Percentiles rank a stretch among this genome's conserved stretches.
Conservation (phyloP, 495 filamentous ascomycete species). For the Amniculicola lignicola region DNA sequence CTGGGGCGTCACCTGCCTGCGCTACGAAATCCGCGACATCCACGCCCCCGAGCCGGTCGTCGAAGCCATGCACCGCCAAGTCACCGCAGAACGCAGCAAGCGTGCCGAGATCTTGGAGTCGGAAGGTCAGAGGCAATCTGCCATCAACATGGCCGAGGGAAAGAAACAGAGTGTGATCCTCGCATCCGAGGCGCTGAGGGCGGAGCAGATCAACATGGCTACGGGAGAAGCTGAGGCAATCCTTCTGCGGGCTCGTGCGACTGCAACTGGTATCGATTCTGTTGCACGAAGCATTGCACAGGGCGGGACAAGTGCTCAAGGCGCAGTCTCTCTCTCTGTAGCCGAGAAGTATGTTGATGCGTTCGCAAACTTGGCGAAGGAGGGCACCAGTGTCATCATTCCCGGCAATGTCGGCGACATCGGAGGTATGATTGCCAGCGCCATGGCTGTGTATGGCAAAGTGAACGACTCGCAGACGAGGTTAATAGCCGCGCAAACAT, state of each 20-base stretch:
- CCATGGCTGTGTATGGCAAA: conserved; percentile 93
- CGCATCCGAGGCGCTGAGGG: conserved; percentile 84
- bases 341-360: conserved; percentile 98
- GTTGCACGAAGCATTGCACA: conserved; percentile 70
- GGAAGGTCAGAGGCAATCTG: conserved; percentile 90
- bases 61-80: conserved; percentile 95
- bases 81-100: conserved; percentile 94
- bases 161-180: conserved; percentile 93
- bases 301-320: conserved; percentile 70
- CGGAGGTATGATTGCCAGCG: conserved; percentile 93
- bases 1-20: conserved; percentile 93
- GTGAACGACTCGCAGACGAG: conserved; percentile 81
- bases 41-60: conserved; percentile 92
- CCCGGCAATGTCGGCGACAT: conserved; percentile 98
- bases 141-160: conserved; percentile 98
- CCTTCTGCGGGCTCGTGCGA: conserved; percentile 76
- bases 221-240: conserved; percentile 93
- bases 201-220: conserved; percentile 89
- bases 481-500: conserved; percentile 54
- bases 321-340: conserved; percentile 78
- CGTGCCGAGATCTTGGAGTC: conserved; percentile 95
- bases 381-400: conserved; percentile 90
- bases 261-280: conserved; percentile 80
- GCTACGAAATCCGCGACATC: conserved; percentile 98
- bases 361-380: conserved; percentile 84